phyloP scores from a whole-genome alignment of 2,329 filamentous ascomycete species.

The Colletotrichum paranaense region DNA sequence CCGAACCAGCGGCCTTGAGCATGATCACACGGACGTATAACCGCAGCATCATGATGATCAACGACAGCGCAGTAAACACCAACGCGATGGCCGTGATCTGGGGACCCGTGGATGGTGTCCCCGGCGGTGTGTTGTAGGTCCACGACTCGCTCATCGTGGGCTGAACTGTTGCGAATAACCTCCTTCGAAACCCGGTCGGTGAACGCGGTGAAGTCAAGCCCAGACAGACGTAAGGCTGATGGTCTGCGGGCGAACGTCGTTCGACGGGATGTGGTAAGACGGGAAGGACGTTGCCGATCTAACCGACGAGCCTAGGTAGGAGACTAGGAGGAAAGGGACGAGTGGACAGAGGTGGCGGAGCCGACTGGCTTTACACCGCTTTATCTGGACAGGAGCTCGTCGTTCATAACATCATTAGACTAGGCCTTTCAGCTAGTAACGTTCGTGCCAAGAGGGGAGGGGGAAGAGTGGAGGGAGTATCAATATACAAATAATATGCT shows the following conservation, averaged over 20 bases:
- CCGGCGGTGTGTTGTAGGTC: slow-evolving; percentile 49
- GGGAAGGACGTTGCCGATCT: slow-evolving; percentile 14
- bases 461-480: slow-evolving; percentile 12
- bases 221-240: slow-evolving; percentile 6
- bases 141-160: slow-evolving; percentile 39
- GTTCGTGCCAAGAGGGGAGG: neutral
- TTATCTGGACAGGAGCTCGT: slow-evolving; percentile 19
- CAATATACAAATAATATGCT: slow-evolving; percentile 7
- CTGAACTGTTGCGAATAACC: neutral
- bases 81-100: slow-evolving; percentile 45
- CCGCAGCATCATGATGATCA: slow-evolving; percentile 45
- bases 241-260: neutral
- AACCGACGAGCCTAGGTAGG: neutral
- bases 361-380: slow-evolving; percentile 12
- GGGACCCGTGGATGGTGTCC: slow-evolving; percentile 46
- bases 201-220: neutral
- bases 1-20: slow-evolving; percentile 47
- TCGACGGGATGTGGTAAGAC: neutral
- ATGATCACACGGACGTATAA: slow-evolving; percentile 48
- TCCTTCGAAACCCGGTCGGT: neutral
- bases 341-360: slow-evolving; percentile 20
- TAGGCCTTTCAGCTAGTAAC: neutral
- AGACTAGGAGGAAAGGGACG: slow-evolving; percentile 1
- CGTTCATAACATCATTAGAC: slow-evolving; percentile 17
- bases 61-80: slow-evolving; percentile 44